A percentile compares a stretch with the other conserved stretches of the same genome.
Evolutionary conservation across 345 rosid genomes (phyloP).

Genomic region (Odontarrhena argentea): DNA sequence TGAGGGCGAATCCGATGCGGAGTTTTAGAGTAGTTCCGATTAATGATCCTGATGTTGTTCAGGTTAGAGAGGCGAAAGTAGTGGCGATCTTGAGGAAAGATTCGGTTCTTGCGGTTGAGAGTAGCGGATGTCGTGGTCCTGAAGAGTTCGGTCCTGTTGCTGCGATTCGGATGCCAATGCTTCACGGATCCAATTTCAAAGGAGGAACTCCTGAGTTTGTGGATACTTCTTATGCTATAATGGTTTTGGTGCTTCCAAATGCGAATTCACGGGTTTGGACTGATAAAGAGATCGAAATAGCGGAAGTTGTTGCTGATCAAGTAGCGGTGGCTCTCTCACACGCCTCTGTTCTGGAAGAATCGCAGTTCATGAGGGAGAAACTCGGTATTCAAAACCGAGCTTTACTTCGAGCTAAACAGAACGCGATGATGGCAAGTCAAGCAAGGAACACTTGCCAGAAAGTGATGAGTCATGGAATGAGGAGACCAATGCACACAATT

Average conservation of each 20-base stretch:
- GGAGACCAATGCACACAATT: slow-evolving; percentile 93
- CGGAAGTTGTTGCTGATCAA: slow-evolving; percentile 97
- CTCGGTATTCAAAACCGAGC: slow-evolving; percentile 74
- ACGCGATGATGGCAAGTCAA: slow-evolving; percentile 95
- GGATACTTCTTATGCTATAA: slow-evolving; percentile 74
- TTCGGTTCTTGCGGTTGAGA: slow-evolving; percentile 70
- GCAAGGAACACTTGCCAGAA: slow-evolving; percentile 90
- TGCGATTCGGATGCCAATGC: slow-evolving; percentile 93
- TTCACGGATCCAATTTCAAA: slow-evolving; percentile 76
- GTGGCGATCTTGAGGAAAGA: slow-evolving; percentile 64
- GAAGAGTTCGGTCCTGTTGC: slow-evolving; percentile 78
- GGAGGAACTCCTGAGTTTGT: slow-evolving; percentile 88
- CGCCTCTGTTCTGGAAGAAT: slow-evolving; percentile 93
- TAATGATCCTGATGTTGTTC: slow-evolving; percentile 63
- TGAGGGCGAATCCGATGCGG: slow-evolving; percentile 49
- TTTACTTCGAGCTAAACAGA: slow-evolving; percentile 73
- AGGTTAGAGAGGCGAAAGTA: slow-evolving; percentile 62
- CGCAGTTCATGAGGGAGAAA: slow-evolving; percentile 84
- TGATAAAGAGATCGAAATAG: slow-evolving; percentile 72
- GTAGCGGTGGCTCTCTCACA: slow-evolving; percentile 97
- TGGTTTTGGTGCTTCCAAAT: slow-evolving; percentile 79
- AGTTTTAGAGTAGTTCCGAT: slow-evolving; percentile 48
- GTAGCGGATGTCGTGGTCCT: slow-evolving; percentile 50
- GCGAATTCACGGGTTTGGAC: slow-evolving; percentile 61
- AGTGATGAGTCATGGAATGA: slow-evolving; percentile 96